Base-by-base conservation (phyloP, 495 filamentous ascomycete genomes). In the Sabuloglossum arenarium region DNA sequence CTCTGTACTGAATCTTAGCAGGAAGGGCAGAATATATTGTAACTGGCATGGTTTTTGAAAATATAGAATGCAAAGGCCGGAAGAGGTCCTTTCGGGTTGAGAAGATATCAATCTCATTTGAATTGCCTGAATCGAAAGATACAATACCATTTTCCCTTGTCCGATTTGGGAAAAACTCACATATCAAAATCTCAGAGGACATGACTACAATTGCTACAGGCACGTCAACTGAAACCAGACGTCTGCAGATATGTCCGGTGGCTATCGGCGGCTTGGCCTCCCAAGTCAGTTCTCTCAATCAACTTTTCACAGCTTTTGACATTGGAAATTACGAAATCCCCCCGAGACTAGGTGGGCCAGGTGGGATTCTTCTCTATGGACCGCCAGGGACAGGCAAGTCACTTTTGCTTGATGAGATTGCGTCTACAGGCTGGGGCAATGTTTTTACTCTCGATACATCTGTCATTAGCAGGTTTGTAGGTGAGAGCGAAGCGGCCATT, bases 331-430 rank as follows among this genome's bases (percentile, higher is more conserved):
- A 51, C 28, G 23, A 19, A 4, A 51, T 51, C 4, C 47, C 47
- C 6, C 12, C 24, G 24, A 51, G 25, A 14, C 53, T 58, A 61
- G 3, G 68, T 59, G 66, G 68, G 59, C 67, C 75, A 39, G 75
- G 75, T 45, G 72, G 80, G 30, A 76, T 91, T 50, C 69, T 94
- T 58, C 71, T 98, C 45, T 79, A 91, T 69, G 87, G 91, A 46
- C 78, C 84, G 53, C 79, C 85, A 61, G 83, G 91, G 58, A 91
- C 84, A 0, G 88, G 88, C 1, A 95, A 93, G 66, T 81, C 78
- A 16, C 69, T 81, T 57, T 69, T 94, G 14, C 67, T 94, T 1
- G 63, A 79, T 28, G 75, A 76, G 53, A 75, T 93, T n/a, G 73
- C 76, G 21, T 67, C 68, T n/a, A 75, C 78, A 9, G 75, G 78